These are phyloP conservation scores for Starmerella vaccinii DNA, from an alignment of 805 yeast species.

Conservation along the genomic window DNA sequence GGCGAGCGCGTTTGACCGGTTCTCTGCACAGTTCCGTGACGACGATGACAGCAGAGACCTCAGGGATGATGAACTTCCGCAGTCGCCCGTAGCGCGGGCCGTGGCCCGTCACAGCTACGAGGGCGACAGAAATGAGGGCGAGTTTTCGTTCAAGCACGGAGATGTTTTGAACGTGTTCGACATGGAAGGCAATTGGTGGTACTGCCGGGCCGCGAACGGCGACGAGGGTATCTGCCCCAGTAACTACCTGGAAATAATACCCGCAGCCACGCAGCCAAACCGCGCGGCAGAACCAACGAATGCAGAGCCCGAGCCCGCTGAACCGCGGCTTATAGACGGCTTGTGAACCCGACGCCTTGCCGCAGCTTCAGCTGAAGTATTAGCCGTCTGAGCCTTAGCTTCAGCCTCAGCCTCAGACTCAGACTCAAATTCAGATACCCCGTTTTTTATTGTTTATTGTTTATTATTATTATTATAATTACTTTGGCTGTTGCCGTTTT, in stretches of 20 bases:
- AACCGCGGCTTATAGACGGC: background rate
- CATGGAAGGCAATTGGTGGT: slow-evolving; percentile 98
- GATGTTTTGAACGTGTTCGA: slow-evolving; percentile 88
- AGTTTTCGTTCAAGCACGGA: slow-evolving; percentile 79
- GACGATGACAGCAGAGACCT: slow-evolving; percentile 7
- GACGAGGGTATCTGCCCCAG: slow-evolving; percentile 95
- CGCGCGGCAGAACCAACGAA: background rate
- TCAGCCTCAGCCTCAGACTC: too few species aligned
- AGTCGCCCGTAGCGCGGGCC: slow-evolving; percentile 40
- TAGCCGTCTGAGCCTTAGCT: too few species aligned
- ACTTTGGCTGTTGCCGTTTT: too few species aligned
- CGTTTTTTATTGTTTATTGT: too few species aligned
- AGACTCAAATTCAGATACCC: too few species aligned
- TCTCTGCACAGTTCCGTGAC: slow-evolving; percentile 1
- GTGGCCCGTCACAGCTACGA: slow-evolving; percentile 76
- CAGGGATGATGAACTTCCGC: slow-evolving; percentile 4
- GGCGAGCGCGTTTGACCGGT: background rate
- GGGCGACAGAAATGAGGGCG: slow-evolving; percentile 89
- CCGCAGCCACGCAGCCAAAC: background rate
- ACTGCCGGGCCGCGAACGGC: slow-evolving; percentile 79
- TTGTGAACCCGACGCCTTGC: too few species aligned
- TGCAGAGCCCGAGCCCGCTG: background rate
- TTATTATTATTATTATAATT: background rate
- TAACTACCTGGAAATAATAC: slow-evolving; percentile 68
- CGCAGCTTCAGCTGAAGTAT: too few species aligned